Conservation (phyloP, 163 green algal species). For the Scenedesmus sp. region DNA sequence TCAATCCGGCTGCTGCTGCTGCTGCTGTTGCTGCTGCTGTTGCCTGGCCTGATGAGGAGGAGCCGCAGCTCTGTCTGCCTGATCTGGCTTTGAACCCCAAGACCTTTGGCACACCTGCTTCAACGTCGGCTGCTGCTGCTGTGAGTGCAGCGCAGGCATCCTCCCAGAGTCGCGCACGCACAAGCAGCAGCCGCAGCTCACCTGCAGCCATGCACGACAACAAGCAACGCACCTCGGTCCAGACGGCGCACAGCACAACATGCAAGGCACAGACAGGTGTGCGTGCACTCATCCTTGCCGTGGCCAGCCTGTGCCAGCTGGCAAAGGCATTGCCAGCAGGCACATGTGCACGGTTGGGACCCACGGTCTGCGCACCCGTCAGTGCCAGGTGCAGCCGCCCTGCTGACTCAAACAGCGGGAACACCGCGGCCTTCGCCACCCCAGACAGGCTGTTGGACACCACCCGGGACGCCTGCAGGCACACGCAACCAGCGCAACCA, state of each 20-base stretch:
- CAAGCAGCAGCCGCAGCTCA: constrained; percentile 34
- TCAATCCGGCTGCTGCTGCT: background rate
- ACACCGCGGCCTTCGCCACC: constrained; percentile 73
- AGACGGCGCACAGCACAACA: background rate
- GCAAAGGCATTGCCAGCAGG: too few species aligned
- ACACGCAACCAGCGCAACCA: background rate
- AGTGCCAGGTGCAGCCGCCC: constrained; percentile 58
- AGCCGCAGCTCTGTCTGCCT: background rate
- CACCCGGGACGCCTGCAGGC: constrained; percentile 44
- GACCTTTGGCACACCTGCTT: background rate
- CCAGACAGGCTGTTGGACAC: constrained; percentile 49
- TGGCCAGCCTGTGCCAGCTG: too few species aligned
- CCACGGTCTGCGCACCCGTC: background rate
- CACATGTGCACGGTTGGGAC: background rate
- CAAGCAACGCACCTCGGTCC: background rate
- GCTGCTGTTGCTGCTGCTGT: background rate
- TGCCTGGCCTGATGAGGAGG: background rate
- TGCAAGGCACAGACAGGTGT: background rate
- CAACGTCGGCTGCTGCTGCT: background rate
- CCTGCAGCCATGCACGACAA: background rate
- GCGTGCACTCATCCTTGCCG: background rate
- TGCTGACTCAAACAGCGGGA: constrained; percentile 71
- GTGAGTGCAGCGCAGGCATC: background rate
- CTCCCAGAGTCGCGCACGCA: constrained; percentile 33
- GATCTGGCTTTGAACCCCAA: background rate